Evolutionary conservation across 345 rosid species (phyloP).

Genomic region (Cardamine resedifolia): DNA sequence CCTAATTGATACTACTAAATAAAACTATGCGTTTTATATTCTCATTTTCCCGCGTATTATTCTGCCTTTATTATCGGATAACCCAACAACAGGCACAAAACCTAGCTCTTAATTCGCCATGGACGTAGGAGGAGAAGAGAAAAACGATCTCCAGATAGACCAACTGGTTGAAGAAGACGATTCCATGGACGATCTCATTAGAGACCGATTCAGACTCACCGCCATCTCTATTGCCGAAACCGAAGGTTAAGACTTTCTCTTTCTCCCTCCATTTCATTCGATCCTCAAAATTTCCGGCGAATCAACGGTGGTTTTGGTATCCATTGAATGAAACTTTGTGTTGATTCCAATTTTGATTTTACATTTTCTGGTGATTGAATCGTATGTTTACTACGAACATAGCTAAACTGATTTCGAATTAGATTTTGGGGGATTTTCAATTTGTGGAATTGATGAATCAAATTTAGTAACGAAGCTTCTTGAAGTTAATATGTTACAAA

Average conservation of each 20-base stretch:
- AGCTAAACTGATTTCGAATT: background rate
- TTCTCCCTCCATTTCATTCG: slow-evolving; percentile 16
- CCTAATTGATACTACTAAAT: too few species aligned
- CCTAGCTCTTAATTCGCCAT: slow-evolving; percentile 39
- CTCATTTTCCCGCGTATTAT: slow-evolving; percentile 24
- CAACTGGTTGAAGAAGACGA: slow-evolving; percentile 38
- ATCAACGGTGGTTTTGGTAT: background rate
- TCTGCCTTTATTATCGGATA: background rate
- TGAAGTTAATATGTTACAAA: background rate
- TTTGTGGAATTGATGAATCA: slow-evolving; percentile 7
- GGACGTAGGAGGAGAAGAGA: slow-evolving; percentile 46
- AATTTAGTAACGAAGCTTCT: background rate
- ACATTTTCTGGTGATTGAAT: background rate
- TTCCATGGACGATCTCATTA: slow-evolving; percentile 52
- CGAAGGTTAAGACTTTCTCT: slow-evolving; percentile 49
- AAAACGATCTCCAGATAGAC: slow-evolving; percentile 49
- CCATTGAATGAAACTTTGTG: background rate
- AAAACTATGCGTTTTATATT: background rate
- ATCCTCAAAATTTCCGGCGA: background rate
- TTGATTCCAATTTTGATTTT: background rate
- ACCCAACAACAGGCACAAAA: background rate
- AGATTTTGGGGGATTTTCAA: background rate
- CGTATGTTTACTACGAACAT: background rate
- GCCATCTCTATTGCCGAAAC: slow-evolving; percentile 73
- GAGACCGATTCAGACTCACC: slow-evolving; percentile 80